These are phyloP conservation scores for Debaryomyces hansenii DNA, from an alignment of 805 yeast genomes.

Conservation along the genomic window DNA sequence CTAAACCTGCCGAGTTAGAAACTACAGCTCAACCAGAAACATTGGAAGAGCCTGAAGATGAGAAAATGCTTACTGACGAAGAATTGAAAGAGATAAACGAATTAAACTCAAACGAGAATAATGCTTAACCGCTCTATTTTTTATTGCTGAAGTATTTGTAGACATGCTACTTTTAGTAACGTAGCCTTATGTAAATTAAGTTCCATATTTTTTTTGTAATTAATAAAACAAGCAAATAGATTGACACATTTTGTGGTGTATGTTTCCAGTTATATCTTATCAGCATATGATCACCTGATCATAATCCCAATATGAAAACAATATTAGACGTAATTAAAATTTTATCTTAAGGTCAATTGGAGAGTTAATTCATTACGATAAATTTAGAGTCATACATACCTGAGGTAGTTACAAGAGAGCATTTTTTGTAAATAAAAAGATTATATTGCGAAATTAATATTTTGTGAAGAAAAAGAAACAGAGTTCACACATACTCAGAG, in stretches of 20 bases:
- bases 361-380: not conserved
- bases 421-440: no score
- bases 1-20: constrained; percentile 1
- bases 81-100: constrained; percentile 39
- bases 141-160: constrained; percentile 1
- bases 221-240: no score
- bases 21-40: not conserved
- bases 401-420: not conserved
- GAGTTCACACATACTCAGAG: no score
- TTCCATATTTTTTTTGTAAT: not conserved
- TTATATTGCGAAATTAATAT: no score
- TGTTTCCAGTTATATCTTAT: no score
- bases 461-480: no score
- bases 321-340: no score
- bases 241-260: no score
- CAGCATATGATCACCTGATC: no score
- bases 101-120: constrained; percentile 20
- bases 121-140: no score
- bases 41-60: constrained; percentile 6
- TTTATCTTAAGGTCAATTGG: no score
- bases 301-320: no score
- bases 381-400: not conserved
- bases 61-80: constrained; percentile 28
- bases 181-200: not conserved
- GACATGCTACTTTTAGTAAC: not conserved